These are phyloP conservation scores for Calamus simplicifolius DNA, from an alignment of 176 grass and related monocot genomes.

Conservation along the genomic window DNA sequence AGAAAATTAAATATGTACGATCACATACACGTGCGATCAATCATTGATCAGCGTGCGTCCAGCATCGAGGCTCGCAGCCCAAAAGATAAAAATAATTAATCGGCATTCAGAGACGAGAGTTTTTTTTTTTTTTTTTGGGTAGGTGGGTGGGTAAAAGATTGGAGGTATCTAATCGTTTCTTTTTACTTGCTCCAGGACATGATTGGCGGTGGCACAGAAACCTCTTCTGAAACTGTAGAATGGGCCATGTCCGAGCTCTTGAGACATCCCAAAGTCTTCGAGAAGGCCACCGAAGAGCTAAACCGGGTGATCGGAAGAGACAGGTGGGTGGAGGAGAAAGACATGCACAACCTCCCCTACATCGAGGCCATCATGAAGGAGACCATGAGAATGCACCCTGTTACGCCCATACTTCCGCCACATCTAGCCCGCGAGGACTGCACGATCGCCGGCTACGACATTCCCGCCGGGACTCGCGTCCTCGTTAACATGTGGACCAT, in stretches of 20 bases:
- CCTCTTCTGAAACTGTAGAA: conserved; percentile 22
- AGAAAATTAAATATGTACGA: too few relatives aligned
- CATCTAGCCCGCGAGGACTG: conserved; percentile 32
- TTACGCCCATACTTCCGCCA: conserved; percentile 34
- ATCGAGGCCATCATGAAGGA: conserved; percentile 48
- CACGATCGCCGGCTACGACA: conserved; percentile 26
- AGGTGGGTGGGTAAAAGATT: too few relatives aligned
- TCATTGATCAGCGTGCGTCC: too few relatives aligned
- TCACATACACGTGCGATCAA: too few relatives aligned
- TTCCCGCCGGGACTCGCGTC: conserved; percentile 27
- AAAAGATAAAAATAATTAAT: too few relatives aligned
- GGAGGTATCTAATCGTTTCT: too few relatives aligned
- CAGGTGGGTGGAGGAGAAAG: conserved; percentile 35
- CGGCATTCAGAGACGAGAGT: too few relatives aligned
- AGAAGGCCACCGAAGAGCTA: conserved; percentile 50
- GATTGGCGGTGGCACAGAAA: conserved; percentile 43
- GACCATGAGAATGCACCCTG: conserved; percentile 54
- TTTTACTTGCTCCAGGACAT: conserved; percentile 57
- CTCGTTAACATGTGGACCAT: conserved; percentile 49
- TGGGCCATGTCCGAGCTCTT: conserved; percentile 56
- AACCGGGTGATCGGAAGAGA: conserved; percentile 36
- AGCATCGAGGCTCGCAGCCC: too few relatives aligned
- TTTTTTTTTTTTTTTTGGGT: too few relatives aligned
- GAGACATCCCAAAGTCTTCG: conserved; percentile 26
- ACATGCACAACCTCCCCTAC: conserved; percentile 34